Conservation (phyloP, 257 asterid genomes). For the Gentiana macrophylla region DNA sequence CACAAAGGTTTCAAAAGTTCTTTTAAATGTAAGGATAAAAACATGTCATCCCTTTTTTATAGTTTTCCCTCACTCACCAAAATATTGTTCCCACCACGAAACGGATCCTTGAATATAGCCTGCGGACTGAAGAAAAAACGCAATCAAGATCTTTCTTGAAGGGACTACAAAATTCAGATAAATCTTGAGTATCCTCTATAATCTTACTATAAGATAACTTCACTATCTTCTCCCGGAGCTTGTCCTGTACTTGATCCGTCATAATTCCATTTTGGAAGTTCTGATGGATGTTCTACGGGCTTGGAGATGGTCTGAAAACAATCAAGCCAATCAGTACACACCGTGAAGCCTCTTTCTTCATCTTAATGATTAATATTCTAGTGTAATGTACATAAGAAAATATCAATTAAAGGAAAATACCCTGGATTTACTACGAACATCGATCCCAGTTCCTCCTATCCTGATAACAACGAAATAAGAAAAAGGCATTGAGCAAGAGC, state of each 20-base stretch:
- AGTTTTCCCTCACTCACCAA: conserved; percentile 43
- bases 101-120: conserved; percentile 96
- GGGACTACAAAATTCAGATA: neutral
- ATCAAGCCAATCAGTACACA: conserved; percentile 3
- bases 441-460: conserved; percentile 95
- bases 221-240: conserved; percentile 98
- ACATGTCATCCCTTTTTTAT: neutral
- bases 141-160: conserved; percentile 7
- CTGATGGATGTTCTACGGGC: conserved; percentile 88
- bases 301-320: conserved; percentile 60
- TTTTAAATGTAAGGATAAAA: neutral
- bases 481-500: neutral
- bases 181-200: neutral
- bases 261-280: conserved; percentile 97
- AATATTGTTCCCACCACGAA: conserved; percentile 95
- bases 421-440: conserved; percentile 91
- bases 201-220: conserved; percentile 92
- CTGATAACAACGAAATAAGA: conserved; percentile 24
- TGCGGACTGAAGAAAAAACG: conserved; percentile 57
- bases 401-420: conserved; percentile 21
- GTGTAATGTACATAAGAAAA: neutral
- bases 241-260: conserved; percentile 99
- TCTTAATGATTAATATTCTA: conserved; percentile 1
- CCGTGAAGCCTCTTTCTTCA: conserved; percentile 3
- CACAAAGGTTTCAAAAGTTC: no score